Base-by-base conservation (phyloP, 108 stramenopile species). In the Poteriospumella lacustris region DNA sequence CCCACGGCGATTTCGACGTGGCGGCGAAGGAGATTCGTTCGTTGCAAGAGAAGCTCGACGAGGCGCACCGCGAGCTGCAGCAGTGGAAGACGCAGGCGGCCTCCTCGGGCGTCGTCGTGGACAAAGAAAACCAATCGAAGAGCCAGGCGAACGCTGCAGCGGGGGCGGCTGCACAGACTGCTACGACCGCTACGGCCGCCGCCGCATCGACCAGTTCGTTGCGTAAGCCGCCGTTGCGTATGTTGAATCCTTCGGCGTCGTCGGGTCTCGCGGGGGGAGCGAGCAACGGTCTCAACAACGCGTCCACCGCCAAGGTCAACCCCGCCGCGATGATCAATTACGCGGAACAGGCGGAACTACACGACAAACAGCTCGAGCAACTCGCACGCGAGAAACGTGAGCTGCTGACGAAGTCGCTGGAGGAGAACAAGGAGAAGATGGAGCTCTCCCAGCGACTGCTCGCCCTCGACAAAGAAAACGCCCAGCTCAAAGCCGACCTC, bases 351-450 rank as follows among this genome's bases (percentile, higher is more conserved):
- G 9, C 70, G 31, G 70, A 73, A 73, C 36, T 73, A 26, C 28
- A 52, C 19, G 70, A 73, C 9, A 44, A 56, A 38, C 26, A 56
- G 47, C 9, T 73, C 3, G 44, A 73, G 9, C 40, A 42, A 5
- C 19, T 73, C 9, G 5, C 38, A 3, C 70, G 70, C 28, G 70
- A 73, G 41, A 44, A 56, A 42, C 26, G 70, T 26, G 70, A 73
- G 41, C 5, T 73, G 38, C 24, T 73, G 9, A 15, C 5, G 9
- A 73, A 73, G 41, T 12, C 3, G 3, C 24, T 73, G 5, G 70
- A 73, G 31, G 70, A 73, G 5, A 73, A 39, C 36, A 73, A 73
- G 41, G 70, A 73, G 31, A 44, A 56, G 43, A 73, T 42, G 36
- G 70, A 73, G 36, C 28, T 73, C 9, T 5, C 12, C 31, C 70